Evolutionary conservation across 108 stramenopile species (phyloP).

Genomic region (Nitzschia sp.): DNA sequence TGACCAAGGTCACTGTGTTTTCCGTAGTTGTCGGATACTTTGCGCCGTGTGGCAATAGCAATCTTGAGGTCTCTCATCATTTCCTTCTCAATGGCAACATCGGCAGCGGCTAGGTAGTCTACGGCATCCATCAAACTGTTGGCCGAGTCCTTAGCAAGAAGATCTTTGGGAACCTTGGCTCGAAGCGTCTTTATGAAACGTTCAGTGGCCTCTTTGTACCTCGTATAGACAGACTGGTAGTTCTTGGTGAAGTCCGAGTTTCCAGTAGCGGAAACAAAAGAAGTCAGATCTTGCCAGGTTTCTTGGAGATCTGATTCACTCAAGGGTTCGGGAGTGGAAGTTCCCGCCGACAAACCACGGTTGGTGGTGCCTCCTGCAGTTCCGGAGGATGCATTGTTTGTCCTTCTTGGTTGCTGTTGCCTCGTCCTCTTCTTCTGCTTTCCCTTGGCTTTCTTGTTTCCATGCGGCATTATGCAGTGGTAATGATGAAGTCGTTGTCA

Average conservation of each 20-base stretch:
- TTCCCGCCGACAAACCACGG: not conserved
- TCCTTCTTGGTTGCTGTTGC: conserved; percentile 32
- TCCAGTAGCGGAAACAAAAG: too few relatives aligned
- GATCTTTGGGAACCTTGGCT: conserved; percentile 6
- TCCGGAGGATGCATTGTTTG: conserved; percentile 20
- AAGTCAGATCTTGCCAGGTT: too few relatives aligned
- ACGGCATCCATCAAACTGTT: conserved; percentile 35
- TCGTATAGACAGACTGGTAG: conserved; percentile 9
- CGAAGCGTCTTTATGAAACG: conserved; percentile 38
- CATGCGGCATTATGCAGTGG: not conserved
- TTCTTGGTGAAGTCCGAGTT: too few relatives aligned
- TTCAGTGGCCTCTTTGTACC: conserved; percentile 43
- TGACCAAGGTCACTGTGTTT: conserved; percentile 19
- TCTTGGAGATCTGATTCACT: too few relatives aligned
- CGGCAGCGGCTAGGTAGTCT: conserved; percentile 29
- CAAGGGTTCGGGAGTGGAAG: too few relatives aligned
- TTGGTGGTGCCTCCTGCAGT: conserved; percentile 13
- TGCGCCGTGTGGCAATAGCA: too few relatives aligned
- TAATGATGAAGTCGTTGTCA: too few relatives aligned
- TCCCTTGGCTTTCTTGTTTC: not conserved
- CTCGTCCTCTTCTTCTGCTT: not conserved
- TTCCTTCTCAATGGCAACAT: not conserved
- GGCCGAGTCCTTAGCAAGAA: conserved; percentile 9
- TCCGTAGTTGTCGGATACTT: too few relatives aligned
- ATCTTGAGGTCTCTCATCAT: too few relatives aligned